These are phyloP conservation scores for Paspalum notatum DNA, from an alignment of 176 grass and related monocot species.

Conservation along the genomic window DNA sequence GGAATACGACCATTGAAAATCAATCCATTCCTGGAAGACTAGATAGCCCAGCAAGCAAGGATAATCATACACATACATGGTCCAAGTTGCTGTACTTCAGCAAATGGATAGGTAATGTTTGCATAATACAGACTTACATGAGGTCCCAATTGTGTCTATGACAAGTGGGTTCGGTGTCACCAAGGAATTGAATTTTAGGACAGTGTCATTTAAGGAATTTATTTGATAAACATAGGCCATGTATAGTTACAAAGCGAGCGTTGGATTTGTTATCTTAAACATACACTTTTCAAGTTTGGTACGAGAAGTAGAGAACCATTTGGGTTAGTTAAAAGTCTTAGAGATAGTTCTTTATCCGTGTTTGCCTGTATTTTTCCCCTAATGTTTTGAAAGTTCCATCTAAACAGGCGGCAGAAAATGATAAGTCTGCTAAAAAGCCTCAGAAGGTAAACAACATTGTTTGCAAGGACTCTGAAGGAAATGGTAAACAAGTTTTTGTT, in stretches of 20 bases:
- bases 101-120: no score
- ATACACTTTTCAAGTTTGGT: not conserved
- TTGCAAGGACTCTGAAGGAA: constrained; percentile 62
- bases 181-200: no score
- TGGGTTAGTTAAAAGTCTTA: not conserved
- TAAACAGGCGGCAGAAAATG: constrained; percentile 60
- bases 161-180: no score
- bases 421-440: constrained; percentile 47
- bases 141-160: no score
- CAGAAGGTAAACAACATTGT: constrained; percentile 57
- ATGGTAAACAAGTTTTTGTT: constrained; percentile 50
- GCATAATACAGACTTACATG: no score
- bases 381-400: constrained; percentile 26
- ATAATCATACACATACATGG: no score
- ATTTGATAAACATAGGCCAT: not conserved
- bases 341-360: not conserved
- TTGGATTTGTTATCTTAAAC: not conserved
- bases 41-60: no score
- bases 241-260: not conserved
- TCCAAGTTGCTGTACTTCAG: no score
- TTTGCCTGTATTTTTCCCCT: constrained; percentile 6
- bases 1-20: not conserved
- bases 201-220: no score
- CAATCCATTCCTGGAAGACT: not conserved
- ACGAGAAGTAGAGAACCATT: not conserved